phyloP scores from a whole-genome alignment of 768 basidiomycete genomes.

The Boletus fagicola region DNA sequence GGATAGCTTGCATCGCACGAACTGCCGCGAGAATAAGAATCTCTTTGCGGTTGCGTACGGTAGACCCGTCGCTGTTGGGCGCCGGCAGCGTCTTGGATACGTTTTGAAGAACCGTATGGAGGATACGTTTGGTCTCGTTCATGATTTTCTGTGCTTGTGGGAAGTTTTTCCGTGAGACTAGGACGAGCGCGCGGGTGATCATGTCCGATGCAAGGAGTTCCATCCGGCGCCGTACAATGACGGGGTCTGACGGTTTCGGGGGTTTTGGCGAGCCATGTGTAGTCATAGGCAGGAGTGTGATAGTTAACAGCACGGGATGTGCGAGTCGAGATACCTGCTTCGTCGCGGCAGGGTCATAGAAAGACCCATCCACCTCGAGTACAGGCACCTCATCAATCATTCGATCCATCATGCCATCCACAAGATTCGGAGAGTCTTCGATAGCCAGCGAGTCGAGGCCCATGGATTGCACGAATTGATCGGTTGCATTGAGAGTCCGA shows the following conservation, averaged over 20 bases:
- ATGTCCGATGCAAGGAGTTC: slow-evolving; percentile 96
- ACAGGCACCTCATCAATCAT: slow-evolving; percentile 99
- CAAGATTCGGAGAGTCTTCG: slow-evolving; percentile 67
- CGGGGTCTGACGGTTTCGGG: slow-evolving; percentile 67
- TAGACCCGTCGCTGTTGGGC: slow-evolving; percentile 45
- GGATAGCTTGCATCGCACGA: slow-evolving; percentile 76
- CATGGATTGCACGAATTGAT: slow-evolving; percentile 84
- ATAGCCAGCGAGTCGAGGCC: slow-evolving; percentile 74
- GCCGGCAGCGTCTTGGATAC: slow-evolving; percentile 72
- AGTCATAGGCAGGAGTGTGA: slow-evolving; percentile 74
- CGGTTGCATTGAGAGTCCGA: slow-evolving; percentile 70
- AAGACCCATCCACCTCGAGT: slow-evolving; percentile 92
- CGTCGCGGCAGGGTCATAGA: slow-evolving; percentile 84
- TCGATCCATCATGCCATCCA: slow-evolving; percentile 90
- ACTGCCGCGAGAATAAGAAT: slow-evolving; percentile 68
- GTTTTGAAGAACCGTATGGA: slow-evolving; percentile 86
- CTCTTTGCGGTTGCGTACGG: slow-evolving; percentile 75
- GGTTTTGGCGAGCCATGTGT: slow-evolving; percentile 32
- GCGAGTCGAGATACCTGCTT: slow-evolving; percentile 87
- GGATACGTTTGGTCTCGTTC: slow-evolving; percentile 86
- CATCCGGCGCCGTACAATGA: slow-evolving; percentile 92
- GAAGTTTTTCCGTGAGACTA: slow-evolving; percentile 89
- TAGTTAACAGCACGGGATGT: slow-evolving; percentile 90
- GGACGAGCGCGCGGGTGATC: slow-evolving; percentile 91
- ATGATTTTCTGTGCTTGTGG: slow-evolving; percentile 88